Conservation (phyloP, 2,329 filamentous ascomycete species). For the Botrytis elliptica region DNA sequence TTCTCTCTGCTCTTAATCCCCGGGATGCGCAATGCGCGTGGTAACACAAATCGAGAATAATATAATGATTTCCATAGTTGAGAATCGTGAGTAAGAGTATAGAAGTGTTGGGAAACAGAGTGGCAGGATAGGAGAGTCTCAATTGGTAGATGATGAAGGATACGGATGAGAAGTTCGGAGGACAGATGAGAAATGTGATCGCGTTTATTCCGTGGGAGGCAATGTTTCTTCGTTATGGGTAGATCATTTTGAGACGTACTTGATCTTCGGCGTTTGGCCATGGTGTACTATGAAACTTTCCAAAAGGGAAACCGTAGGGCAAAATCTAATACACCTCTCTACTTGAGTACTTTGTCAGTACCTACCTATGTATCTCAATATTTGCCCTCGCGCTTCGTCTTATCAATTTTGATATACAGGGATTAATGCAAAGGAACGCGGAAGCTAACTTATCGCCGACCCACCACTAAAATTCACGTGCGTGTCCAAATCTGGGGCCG, state of each 20-base stretch:
- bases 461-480: conserved; percentile 17
- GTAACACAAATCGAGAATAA: conserved; percentile 81
- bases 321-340: neutral
- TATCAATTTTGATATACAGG: conserved; percentile 11
- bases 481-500: conserved; percentile 17
- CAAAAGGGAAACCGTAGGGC: neutral
- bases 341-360: neutral
- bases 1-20: conserved; percentile 52
- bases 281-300: neutral
- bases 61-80: conserved; percentile 91
- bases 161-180: conserved; percentile 83
- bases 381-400: conserved; percentile 10
- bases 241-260: conserved; percentile 14
- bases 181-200: conserved; percentile 74
- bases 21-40: conserved; percentile 73
- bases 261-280: conserved; percentile 33
- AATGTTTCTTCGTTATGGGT: conserved; percentile 27
- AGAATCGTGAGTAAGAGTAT: conserved; percentile 71
- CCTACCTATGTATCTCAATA: neutral
- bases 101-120: conserved; percentile 72
- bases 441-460: conserved; percentile 15
- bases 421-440: conserved; percentile 1
- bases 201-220: conserved; percentile 27
- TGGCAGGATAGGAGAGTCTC: conserved; percentile 61
- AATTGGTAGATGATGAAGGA: conserved; percentile 74